Evolutionary conservation across 129 eudicot genomes (phyloP).

Genomic region (Helichrysum umbraculigerum): DNA sequence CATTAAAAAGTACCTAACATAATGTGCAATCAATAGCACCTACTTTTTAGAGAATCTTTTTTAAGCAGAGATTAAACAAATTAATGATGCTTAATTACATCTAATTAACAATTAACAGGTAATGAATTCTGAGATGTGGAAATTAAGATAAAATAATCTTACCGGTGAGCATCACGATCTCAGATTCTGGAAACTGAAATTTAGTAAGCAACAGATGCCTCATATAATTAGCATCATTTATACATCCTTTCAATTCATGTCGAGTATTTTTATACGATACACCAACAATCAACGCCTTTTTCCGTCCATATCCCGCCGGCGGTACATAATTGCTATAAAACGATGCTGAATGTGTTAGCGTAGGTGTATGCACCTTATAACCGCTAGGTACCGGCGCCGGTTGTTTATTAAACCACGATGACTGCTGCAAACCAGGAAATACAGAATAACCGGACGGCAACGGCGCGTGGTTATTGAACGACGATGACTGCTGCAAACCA

Average conservation of each 20-base stretch:
- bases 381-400: constrained; percentile 29
- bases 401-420: background rate
- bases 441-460: background rate
- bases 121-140: too few relatives aligned
- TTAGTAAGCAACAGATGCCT: constrained; percentile 57
- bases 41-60: too few relatives aligned
- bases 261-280: constrained; percentile 66
- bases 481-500: constrained; percentile 11
- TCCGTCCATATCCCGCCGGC: constrained; percentile 56
- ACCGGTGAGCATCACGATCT: constrained; percentile 92
- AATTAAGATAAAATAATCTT: background rate
- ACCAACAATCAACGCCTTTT: constrained; percentile 87
- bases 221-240: constrained; percentile 93
- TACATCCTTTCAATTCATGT: constrained; percentile 91
- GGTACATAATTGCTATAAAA: constrained; percentile 28
- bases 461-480: constrained; percentile 7
- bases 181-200: constrained; percentile 71
- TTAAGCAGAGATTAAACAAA: too few relatives aligned
- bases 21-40: too few relatives aligned
- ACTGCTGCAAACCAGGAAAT: too few relatives aligned
- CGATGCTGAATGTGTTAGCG: constrained; percentile 12
- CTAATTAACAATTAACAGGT: too few relatives aligned
- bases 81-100: too few relatives aligned
- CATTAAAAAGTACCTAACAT: too few relatives aligned
- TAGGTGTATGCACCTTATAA: constrained; percentile 14